Percentiles rank a stretch among this genome's conserved stretches.
phyloP scores from a whole-genome alignment of 2,329 filamentous ascomycete species.

The Colletotrichum sp. region DNA sequence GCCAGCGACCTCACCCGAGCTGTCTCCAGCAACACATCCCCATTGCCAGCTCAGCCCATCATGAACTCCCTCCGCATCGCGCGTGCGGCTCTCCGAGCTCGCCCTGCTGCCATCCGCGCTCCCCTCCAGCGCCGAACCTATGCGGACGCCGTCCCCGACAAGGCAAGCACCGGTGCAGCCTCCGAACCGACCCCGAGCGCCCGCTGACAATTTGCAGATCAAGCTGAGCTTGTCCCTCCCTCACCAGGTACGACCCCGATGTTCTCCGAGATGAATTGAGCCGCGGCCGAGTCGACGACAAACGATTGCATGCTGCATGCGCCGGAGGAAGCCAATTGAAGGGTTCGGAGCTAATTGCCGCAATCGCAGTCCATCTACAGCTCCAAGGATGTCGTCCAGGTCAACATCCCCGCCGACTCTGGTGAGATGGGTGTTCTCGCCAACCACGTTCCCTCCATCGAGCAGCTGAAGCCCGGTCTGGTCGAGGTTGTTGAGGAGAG shows the following conservation, averaged over 20 bases:
- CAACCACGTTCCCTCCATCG: constrained; percentile 98
- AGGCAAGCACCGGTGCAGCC: constrained; percentile 54
- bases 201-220: constrained; percentile 63
- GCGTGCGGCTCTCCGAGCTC: constrained; percentile 85
- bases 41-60: constrained; percentile 58
- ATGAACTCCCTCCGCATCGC: constrained; percentile 97
- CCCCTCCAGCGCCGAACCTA: constrained; percentile 88
- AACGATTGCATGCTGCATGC: neutral
- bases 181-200: constrained; percentile 26
- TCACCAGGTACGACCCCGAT: constrained; percentile 81
- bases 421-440: constrained; percentile 99
- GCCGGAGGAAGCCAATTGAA: constrained; percentile 28
- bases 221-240: constrained; percentile 97
- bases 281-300: neutral
- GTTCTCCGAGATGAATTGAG: neutral
- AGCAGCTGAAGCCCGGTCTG: constrained; percentile 97
- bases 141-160: constrained; percentile 85
- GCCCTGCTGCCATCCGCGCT: constrained; percentile 76
- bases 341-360: constrained; percentile 53
- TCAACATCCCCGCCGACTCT: constrained; percentile 97
- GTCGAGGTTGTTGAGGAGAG: constrained; percentile 95
- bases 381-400: constrained; percentile 80
- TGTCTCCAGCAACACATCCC: constrained; percentile 51
- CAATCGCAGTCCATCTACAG: constrained; percentile 71
- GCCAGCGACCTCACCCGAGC: constrained; percentile 46